A percentile compares a stretch with the other conserved stretches of the same genome.
Conservation (phyloP, 208 protist species). For the Leishmania lainsoni region DNA sequence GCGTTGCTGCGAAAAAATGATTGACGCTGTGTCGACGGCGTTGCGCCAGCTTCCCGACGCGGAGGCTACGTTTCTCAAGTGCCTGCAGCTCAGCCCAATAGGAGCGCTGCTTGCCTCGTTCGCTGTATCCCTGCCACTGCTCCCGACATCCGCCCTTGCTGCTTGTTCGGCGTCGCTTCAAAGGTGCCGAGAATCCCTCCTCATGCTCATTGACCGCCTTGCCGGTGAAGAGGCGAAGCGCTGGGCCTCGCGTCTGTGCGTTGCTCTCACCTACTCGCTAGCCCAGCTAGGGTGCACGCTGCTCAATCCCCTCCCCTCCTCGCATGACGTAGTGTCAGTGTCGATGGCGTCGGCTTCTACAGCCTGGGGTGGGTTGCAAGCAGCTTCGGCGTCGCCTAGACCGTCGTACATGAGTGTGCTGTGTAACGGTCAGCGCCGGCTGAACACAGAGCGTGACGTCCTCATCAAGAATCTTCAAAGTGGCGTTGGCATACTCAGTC, state of each 20-base stretch:
- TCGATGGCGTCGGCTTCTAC: not conserved
- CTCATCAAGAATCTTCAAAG: constrained; percentile 86
- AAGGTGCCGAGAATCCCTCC: constrained; percentile 68
- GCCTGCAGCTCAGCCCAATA: constrained; percentile 68
- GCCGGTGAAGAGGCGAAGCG: constrained; percentile 17
- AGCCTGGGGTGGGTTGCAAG: constrained; percentile 6
- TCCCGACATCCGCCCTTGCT: constrained; percentile 62
- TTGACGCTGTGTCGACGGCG: constrained; percentile 53
- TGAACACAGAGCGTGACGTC: constrained; percentile 68
- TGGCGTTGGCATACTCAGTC: constrained; percentile 71
- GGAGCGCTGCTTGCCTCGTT: constrained; percentile 81
- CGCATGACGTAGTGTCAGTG: constrained; percentile 7
- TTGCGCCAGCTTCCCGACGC: constrained; percentile 51
- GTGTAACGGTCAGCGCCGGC: constrained; percentile 64
- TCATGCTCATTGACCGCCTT: constrained; percentile 49
- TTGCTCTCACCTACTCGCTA: constrained; percentile 76
- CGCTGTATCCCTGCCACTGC: constrained; percentile 69
- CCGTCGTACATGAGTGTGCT: constrained; percentile 60
- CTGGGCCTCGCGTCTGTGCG: constrained; percentile 61
- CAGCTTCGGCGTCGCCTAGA: not conserved
- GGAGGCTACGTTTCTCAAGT: constrained; percentile 39
- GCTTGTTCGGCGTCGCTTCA: constrained; percentile 53
- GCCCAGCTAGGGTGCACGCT: constrained; percentile 76
- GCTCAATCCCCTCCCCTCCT: constrained; percentile 29
- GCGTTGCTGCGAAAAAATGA: constrained; percentile 60